A percentile compares a stretch with the other conserved stretches of the same genome.
phyloP scores from a whole-genome alignment of 1,139 yeast species.

The Geotrichum candidum region DNA sequence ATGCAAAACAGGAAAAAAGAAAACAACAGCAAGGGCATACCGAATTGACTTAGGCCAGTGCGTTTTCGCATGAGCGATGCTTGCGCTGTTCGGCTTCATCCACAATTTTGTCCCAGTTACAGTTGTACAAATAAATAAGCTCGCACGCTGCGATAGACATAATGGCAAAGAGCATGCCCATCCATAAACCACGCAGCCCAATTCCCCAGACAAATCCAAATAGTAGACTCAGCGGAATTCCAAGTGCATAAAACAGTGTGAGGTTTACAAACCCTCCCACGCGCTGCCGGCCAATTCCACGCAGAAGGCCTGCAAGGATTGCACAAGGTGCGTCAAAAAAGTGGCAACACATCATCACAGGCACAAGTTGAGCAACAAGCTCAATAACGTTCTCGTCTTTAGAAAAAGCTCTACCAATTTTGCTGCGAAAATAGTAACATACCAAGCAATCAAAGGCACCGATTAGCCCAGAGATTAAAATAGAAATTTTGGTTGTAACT shows the following conservation, averaged over 20 bases:
- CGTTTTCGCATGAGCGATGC: not conserved
- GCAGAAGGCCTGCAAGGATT: constrained; percentile 73
- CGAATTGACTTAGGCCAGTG: too few species aligned
- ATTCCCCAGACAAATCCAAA: constrained; percentile 42
- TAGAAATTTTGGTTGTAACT: constrained; percentile 58
- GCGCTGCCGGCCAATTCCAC: constrained; percentile 84
- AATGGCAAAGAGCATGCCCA: constrained; percentile 79
- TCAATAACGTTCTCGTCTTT: constrained; percentile 58
- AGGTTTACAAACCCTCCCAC: constrained; percentile 78
- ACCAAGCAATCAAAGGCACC: constrained; percentile 53
- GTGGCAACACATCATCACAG: constrained; percentile 67
- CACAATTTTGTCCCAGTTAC: constrained; percentile 49
- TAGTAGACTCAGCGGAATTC: constrained; percentile 62
- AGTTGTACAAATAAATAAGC: constrained; percentile 43
- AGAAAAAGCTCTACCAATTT: constrained; percentile 64
- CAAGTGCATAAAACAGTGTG: constrained; percentile 65
- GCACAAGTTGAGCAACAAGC: constrained; percentile 51
- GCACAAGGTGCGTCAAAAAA: constrained; percentile 78
- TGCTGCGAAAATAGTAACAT: constrained; percentile 47
- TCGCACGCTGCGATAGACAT: constrained; percentile 61
- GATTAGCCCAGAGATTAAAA: constrained; percentile 50
- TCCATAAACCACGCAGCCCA: constrained; percentile 72
- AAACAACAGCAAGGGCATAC: too few species aligned
- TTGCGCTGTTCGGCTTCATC: constrained; percentile 37
- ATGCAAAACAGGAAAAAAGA: too few species aligned